Conservation (phyloP, 164 flowering plant species). For the Berberis vulgaris region DNA sequence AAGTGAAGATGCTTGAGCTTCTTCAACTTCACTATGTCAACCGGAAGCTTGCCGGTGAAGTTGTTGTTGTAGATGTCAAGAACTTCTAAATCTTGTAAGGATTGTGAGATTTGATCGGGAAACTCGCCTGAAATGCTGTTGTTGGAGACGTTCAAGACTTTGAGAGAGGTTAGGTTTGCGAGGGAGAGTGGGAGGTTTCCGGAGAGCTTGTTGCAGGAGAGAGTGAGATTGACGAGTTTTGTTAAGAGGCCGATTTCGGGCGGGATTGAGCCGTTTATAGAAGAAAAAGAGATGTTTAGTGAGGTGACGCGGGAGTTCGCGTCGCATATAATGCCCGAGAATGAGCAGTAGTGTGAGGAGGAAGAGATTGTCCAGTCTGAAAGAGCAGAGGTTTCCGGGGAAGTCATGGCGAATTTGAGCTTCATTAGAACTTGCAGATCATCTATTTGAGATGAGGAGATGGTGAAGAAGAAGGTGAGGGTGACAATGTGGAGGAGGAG, state of each 20-base stretch:
- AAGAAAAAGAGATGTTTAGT: conserved; percentile 44
- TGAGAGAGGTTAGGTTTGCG: conserved; percentile 38
- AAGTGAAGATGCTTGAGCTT: conserved; percentile 38
- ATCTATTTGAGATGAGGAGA: conserved; percentile 18
- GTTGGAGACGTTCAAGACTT: conserved; percentile 49
- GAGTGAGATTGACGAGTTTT: conserved; percentile 48
- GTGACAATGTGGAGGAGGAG: background rate
- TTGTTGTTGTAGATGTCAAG: conserved; percentile 70
- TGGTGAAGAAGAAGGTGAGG: background rate
- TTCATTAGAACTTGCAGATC: conserved; percentile 37
- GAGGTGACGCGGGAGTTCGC: conserved; percentile 38
- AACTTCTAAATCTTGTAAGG: conserved; percentile 37
- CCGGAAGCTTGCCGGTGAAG: conserved; percentile 57
- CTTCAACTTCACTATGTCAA: conserved; percentile 26
- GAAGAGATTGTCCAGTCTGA: conserved; percentile 42
- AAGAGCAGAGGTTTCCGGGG: conserved; percentile 39
- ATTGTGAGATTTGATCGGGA: conserved; percentile 26
- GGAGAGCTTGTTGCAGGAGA: conserved; percentile 43
- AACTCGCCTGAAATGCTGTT: conserved; percentile 44
- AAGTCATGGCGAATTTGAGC: conserved; percentile 26
- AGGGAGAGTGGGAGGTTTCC: conserved; percentile 54
- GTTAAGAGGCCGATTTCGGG: conserved; percentile 59
- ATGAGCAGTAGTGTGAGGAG: conserved; percentile 46
- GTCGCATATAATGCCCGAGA: conserved; percentile 71
- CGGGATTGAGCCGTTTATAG: conserved; percentile 40